phyloP scores from a whole-genome alignment of 2,329 filamentous ascomycete genomes.

The Apiospora phragmitis region DNA sequence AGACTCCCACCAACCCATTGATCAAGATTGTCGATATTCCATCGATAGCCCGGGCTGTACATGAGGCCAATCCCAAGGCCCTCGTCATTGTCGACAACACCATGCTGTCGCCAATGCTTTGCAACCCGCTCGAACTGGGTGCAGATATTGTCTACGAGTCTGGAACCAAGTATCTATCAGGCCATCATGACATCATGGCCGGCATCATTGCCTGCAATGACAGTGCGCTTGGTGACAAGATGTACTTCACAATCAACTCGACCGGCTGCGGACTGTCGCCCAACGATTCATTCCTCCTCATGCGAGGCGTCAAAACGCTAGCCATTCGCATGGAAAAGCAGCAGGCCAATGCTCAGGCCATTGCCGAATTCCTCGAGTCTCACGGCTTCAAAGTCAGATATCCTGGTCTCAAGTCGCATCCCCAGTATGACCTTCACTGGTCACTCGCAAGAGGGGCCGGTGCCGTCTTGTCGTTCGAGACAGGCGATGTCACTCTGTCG shows the following conservation, averaged over 20 bases:
- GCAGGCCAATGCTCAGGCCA: slow-evolving; percentile 85
- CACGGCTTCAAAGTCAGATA: slow-evolving; percentile 95
- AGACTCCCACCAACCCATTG: slow-evolving; percentile 94
- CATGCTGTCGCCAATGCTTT: slow-evolving; percentile 94
- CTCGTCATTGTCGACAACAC: slow-evolving; percentile 97
- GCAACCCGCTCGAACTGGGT: slow-evolving; percentile 90
- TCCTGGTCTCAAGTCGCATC: slow-evolving; percentile 89
- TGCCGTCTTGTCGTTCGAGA: slow-evolving; percentile 94
- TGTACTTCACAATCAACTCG: slow-evolving; percentile 96
- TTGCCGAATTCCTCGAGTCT: slow-evolving; percentile 87
- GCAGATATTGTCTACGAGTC: slow-evolving; percentile 97
- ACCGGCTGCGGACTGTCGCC: slow-evolving; percentile 93
- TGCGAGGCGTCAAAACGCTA: slow-evolving; percentile 94
- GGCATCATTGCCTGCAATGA: slow-evolving; percentile 94
- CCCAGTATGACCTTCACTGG: slow-evolving; percentile 95
- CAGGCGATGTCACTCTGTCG: slow-evolving; percentile 78
- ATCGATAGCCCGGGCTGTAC: slow-evolving; percentile 72
- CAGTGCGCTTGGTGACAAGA: slow-evolving; percentile 74
- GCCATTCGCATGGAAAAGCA: slow-evolving; percentile 99
- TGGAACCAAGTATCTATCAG: slow-evolving; percentile 95
- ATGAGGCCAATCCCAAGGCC: slow-evolving; percentile 74
- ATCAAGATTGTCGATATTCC: slow-evolving; percentile 97
- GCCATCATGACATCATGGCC: slow-evolving; percentile 98
- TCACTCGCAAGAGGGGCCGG: slow-evolving; percentile 93
- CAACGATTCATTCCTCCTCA: slow-evolving; percentile 93